These are phyloP conservation scores for Warburgia ugandensis DNA, from an alignment of 164 flowering plant species.

Conservation along the genomic window DNA sequence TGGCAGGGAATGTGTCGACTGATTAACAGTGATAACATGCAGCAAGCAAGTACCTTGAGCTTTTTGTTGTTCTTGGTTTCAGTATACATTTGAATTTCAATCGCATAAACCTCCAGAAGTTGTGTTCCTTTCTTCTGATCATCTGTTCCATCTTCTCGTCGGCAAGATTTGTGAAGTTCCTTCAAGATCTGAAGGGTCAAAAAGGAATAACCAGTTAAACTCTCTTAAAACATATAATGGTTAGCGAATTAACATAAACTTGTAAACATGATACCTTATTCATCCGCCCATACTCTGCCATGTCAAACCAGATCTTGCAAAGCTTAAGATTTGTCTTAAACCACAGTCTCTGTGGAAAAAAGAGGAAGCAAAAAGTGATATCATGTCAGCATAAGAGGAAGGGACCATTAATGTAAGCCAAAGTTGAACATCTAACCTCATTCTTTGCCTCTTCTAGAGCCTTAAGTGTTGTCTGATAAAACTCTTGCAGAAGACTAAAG, in stretches of 20 bases:
- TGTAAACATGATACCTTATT: constrained; percentile 58
- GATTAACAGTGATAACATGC: too few relatives aligned
- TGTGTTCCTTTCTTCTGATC: constrained; percentile 99
- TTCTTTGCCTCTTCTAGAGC: constrained; percentile 99
- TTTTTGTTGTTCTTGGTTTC: constrained; percentile 97
- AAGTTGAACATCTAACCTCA: constrained; percentile 47
- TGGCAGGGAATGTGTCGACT: too few relatives aligned
- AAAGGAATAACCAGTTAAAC: constrained; percentile 4
- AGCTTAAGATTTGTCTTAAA: constrained; percentile 97
- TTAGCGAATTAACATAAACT: constrained; percentile 1
- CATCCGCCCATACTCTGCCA: constrained; percentile 99
- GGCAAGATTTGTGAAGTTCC: constrained; percentile 97
- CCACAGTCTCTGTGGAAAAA: constrained; percentile 81
- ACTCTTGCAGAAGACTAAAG: constrained; percentile 80
- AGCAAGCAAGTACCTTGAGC: too few relatives aligned
- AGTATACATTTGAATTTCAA: constrained; percentile 99
- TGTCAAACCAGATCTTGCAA: constrained; percentile 97
- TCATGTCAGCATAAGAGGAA: constrained; percentile 5
- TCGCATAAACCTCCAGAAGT: constrained; percentile 94
- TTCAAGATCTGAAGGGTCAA: constrained; percentile 59
- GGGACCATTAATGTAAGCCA: neutral
- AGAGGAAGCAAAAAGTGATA: neutral
- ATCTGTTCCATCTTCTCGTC: constrained; percentile 97
- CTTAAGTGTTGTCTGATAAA: constrained; percentile 88
- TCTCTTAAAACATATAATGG: neutral